phyloP scores from a whole-genome alignment of 1,284 basidiomycete genomes.

The Pseudozyma sp. region DNA sequence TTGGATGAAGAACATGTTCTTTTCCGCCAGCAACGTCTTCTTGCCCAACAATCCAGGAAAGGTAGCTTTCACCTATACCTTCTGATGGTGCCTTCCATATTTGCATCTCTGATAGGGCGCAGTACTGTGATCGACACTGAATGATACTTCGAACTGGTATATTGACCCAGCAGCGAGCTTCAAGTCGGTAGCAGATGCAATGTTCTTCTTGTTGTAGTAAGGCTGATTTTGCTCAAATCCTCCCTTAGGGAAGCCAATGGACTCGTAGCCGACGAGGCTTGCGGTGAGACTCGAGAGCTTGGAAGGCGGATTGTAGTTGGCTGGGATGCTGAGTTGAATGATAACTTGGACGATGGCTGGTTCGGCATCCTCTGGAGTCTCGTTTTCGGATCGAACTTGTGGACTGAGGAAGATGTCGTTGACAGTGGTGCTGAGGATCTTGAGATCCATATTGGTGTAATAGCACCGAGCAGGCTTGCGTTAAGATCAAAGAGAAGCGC shows the following conservation, averaged over 20 bases:
- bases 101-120: slow-evolving; percentile 54
- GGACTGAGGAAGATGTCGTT: slow-evolving; percentile 49
- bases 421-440: slow-evolving; percentile 51
- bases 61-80: slow-evolving; percentile 47
- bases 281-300: slow-evolving; percentile 38
- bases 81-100: slow-evolving; percentile 50
- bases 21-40: slow-evolving; percentile 47
- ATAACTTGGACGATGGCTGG: slow-evolving; percentile 42
- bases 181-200: slow-evolving; percentile 42
- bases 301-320: slow-evolving; percentile 33
- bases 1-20: slow-evolving; percentile 48
- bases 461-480: background rate
- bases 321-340: slow-evolving; percentile 47
- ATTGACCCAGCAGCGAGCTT: slow-evolving; percentile 44
- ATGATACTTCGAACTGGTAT: slow-evolving; percentile 48
- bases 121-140: slow-evolving; percentile 49
- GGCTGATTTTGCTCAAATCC: slow-evolving; percentile 55
- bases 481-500: background rate
- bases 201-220: slow-evolving; percentile 46
- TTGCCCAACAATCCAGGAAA: slow-evolving; percentile 49
- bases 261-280: slow-evolving; percentile 46
- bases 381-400: slow-evolving; percentile 33
- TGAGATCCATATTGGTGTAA: slow-evolving; percentile 41
- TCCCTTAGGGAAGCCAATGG: slow-evolving; percentile 47
- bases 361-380: slow-evolving; percentile 36